phyloP scores from a whole-genome alignment of 768 basidiomycete genomes.

The Exsudoporus frostii region DNA sequence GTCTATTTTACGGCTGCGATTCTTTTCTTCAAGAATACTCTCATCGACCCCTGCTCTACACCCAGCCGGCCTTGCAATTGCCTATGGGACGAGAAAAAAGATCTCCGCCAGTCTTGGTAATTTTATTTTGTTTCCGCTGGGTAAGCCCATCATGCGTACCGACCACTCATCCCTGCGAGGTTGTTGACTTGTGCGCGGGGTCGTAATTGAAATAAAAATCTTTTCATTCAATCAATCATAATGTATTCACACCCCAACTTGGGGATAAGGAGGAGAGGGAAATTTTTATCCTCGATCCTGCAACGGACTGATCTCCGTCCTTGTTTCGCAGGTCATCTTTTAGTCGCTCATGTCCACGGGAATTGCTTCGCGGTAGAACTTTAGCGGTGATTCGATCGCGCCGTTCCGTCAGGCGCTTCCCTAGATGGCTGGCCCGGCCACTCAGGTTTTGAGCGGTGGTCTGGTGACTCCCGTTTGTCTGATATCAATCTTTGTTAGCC shows the following conservation, averaged over 20 bases:
- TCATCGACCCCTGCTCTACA: not conserved
- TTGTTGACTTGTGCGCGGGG: conserved; percentile 3
- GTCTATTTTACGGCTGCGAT: not conserved
- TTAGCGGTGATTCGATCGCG: not conserved
- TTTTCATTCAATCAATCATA: not conserved
- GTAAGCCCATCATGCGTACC: not conserved
- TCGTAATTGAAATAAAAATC: not conserved
- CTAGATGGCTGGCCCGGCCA: conserved; percentile 2
- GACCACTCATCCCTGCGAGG: not conserved
- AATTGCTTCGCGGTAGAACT: conserved; percentile 23
- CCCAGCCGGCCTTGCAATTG: not conserved
- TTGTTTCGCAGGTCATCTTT: not conserved
- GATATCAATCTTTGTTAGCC: not conserved
- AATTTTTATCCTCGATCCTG: not conserved
- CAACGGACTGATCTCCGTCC: conserved; percentile 9
- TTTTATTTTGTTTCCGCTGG: not conserved
- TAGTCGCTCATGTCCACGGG: conserved; percentile 10
- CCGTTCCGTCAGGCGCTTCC: not conserved
- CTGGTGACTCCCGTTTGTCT: no score
- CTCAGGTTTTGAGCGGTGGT: not conserved
- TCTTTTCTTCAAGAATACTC: not conserved
- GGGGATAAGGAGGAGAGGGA: not conserved
- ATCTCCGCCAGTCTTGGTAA: not conserved
- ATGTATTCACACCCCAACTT: not conserved
- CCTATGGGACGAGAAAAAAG: not conserved